Conservation (phyloP, 2,329 filamentous ascomycete species). For the Macrophomina phaseolina region DNA sequence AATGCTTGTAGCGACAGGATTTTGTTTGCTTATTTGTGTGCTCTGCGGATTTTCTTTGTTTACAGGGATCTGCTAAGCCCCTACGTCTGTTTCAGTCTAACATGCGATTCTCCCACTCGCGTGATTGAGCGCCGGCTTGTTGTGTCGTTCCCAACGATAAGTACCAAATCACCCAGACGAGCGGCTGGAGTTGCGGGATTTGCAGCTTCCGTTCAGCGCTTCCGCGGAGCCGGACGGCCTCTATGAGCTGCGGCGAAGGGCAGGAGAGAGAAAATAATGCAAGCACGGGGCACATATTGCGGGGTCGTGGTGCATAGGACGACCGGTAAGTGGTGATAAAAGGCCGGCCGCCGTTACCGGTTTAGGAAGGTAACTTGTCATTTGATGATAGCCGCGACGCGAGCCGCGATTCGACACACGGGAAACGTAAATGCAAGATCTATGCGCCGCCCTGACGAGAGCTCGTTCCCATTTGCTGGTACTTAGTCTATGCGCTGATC, state of each 20-base stretch:
- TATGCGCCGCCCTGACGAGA: neutral
- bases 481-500: neutral
- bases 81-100: neutral
- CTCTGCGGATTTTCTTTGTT: neutral
- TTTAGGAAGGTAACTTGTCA: neutral
- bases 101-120: neutral
- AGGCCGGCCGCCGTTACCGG: neutral
- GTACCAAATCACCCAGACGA: neutral
- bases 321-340: neutral
- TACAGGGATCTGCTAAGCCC: neutral
- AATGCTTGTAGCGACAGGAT: too few relatives aligned
- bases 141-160: neutral
- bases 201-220: neutral
- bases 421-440: conserved; percentile 4
- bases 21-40: too few relatives aligned
- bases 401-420: conserved; percentile 4
- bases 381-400: neutral
- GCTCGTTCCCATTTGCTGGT: neutral
- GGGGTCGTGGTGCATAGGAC: neutral
- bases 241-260: neutral
- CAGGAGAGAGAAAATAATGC: neutral
- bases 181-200: neutral
- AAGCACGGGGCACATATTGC: neutral
- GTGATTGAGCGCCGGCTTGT: neutral
- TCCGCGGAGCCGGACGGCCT: neutral